Percentiles rank a stretch among this genome's conserved stretches.
Conservation (phyloP, 1,139 yeast genomes). For the Candida tetrigidarum region DNA sequence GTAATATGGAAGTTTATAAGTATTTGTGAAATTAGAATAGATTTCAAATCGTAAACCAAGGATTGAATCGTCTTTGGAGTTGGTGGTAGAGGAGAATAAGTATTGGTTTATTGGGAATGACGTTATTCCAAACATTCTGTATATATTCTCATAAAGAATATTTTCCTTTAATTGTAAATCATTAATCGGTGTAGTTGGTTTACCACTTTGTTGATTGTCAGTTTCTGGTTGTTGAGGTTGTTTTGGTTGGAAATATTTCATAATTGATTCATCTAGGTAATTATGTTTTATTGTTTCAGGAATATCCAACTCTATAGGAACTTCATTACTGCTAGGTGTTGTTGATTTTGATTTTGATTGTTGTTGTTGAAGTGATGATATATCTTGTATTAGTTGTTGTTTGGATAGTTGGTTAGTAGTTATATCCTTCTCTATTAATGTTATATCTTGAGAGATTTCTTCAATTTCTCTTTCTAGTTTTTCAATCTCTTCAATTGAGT, state of each 20-base stretch:
- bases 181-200: slow-evolving; percentile 11
- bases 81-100: slow-evolving; percentile 25
- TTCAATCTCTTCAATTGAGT: slow-evolving; percentile 3
- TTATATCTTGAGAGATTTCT: slow-evolving; percentile 20
- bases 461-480: slow-evolving; percentile 12
- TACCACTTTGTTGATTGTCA: no score
- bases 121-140: slow-evolving; percentile 43
- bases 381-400: slow-evolving; percentile 14
- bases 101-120: slow-evolving; percentile 43
- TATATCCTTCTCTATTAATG: slow-evolving; percentile 20
- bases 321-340: slow-evolving; percentile 10
- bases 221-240: background rate
- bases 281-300: slow-evolving; percentile 27
- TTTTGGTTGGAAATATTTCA: slow-evolving; percentile 24
- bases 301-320: slow-evolving; percentile 16
- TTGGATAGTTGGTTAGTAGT: slow-evolving; percentile 14
- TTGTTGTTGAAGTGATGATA: slow-evolving; percentile 5
- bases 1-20: slow-evolving; percentile 40
- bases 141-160: slow-evolving; percentile 41
- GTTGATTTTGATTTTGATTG: slow-evolving; percentile 11
- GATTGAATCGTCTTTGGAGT: no score
- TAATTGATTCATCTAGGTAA: slow-evolving; percentile 29
- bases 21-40: slow-evolving; percentile 23
- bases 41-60: slow-evolving; percentile 46
- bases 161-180: slow-evolving; percentile 31